A percentile compares a stretch with the other conserved stretches of the same genome.
These are phyloP conservation scores for Scheffersomyces lignosus DNA, from an alignment of 805 yeast species.

Conservation along the genomic window DNA sequence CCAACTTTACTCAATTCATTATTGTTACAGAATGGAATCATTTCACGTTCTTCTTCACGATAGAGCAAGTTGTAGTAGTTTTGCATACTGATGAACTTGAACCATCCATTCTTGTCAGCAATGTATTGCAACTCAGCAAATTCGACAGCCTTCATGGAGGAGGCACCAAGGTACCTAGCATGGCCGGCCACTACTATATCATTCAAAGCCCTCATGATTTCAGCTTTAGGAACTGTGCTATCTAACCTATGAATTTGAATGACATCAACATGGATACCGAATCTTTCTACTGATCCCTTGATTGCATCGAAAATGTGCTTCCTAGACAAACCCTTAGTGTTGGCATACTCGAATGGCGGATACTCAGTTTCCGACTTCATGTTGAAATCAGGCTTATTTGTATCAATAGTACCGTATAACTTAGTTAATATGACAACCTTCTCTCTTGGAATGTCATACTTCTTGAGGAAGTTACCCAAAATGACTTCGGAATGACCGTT, in stretches of 20 bases:
- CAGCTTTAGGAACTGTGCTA: slow-evolving; percentile 46
- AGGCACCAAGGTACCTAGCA: slow-evolving; percentile 61
- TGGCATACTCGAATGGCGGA: slow-evolving; percentile 13
- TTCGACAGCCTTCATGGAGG: slow-evolving; percentile 57
- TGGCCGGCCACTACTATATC: slow-evolving; percentile 49
- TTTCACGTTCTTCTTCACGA: slow-evolving; percentile 67
- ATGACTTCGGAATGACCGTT: slow-evolving; percentile 50
- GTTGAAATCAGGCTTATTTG: neutral
- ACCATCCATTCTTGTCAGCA: slow-evolving; percentile 59
- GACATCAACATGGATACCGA: slow-evolving; percentile 56
- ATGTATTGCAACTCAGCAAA: slow-evolving; percentile 54
- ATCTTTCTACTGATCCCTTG: slow-evolving; percentile 40
- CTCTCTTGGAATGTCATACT: slow-evolving; percentile 52
- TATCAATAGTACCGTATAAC: slow-evolving; percentile 15
- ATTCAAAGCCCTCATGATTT: slow-evolving; percentile 57
- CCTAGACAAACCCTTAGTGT: slow-evolving; percentile 43
- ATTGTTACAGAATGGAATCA: slow-evolving; percentile 50
- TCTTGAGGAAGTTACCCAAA: slow-evolving; percentile 52
- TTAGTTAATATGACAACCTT: slow-evolving; percentile 58
- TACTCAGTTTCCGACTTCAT: neutral
- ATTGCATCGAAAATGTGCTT: slow-evolving; percentile 50
- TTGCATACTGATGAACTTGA: slow-evolving; percentile 61
- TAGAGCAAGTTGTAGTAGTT: slow-evolving; percentile 54
- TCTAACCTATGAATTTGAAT: slow-evolving; percentile 62
- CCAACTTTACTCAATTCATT: slow-evolving; percentile 51